Evolutionary conservation across 139 green algal species (phyloP).

Genomic region (Coccomyxa sp.): DNA sequence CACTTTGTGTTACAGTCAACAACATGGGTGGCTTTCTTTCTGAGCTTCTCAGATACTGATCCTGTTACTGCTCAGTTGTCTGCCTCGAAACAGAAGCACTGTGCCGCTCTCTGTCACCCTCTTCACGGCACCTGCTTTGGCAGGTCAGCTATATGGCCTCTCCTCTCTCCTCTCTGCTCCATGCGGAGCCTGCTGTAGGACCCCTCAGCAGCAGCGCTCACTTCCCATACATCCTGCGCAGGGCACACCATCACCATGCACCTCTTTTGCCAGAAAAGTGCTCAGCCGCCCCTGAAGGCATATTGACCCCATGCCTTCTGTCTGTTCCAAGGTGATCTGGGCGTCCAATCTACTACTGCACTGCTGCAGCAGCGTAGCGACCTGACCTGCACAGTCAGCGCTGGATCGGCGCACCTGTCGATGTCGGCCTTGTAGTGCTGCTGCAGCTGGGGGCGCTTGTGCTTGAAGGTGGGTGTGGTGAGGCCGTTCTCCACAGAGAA

Average conservation of each 20-base stretch:
- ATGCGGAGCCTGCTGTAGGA: too few relatives aligned
- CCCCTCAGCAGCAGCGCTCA: too few relatives aligned
- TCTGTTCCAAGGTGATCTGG: neutral
- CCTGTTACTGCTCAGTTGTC: too few relatives aligned
- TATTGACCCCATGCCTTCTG: neutral
- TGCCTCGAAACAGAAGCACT: too few relatives aligned
- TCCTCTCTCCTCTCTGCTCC: too few relatives aligned
- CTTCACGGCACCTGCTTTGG: too few relatives aligned
- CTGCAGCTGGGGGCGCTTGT: slow-evolving; percentile 59
- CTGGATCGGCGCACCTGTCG: slow-evolving; percentile 5
- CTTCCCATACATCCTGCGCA: neutral
- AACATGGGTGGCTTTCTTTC: too few relatives aligned
- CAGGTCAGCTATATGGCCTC: too few relatives aligned
- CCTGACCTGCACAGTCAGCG: neutral
- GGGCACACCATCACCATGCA: neutral
- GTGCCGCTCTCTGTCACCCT: too few relatives aligned
- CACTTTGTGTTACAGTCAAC: too few relatives aligned
- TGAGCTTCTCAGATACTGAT: too few relatives aligned
- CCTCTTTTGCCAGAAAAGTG: neutral
- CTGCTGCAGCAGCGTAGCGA: neutral
- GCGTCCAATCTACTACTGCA: neutral
- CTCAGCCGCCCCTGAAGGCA: neutral
- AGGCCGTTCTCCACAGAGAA: slow-evolving; percentile 50
- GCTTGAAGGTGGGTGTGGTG: slow-evolving; percentile 82
- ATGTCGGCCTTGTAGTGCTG: slow-evolving; percentile 38